Conservation (phyloP, 1,284 basidiomycete genomes). For the Meira nashicola region DNA sequence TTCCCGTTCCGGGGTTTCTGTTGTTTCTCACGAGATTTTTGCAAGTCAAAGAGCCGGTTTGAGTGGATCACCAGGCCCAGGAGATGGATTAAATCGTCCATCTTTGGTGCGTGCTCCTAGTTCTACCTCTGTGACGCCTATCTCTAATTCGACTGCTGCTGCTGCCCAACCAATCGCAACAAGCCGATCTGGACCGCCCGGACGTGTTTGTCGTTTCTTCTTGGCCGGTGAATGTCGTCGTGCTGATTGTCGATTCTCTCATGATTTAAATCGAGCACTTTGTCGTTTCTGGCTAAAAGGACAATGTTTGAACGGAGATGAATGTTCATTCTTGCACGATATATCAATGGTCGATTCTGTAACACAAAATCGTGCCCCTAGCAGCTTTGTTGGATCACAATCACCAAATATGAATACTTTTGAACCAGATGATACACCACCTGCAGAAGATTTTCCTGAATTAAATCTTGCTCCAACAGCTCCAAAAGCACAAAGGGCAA, state of each 20-base stretch:
- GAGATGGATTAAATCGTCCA: neutral
- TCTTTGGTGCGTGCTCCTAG: neutral
- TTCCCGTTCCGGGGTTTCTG: constrained; percentile 25
- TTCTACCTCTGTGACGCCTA: neutral
- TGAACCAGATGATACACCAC: constrained; percentile 5
- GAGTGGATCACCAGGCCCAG: neutral
- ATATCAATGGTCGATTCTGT: constrained; percentile 64
- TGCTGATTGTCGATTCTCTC: constrained; percentile 84
- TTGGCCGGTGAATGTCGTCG: constrained; percentile 90
- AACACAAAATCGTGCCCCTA: constrained; percentile 55
- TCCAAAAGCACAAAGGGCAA: constrained; percentile 16
- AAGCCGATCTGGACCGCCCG: constrained; percentile 2
- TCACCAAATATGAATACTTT: constrained; percentile 5
- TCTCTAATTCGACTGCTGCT: constrained; percentile 2
- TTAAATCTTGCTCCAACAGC: constrained; percentile 55
- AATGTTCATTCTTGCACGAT: constrained; percentile 50
- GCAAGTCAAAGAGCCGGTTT: neutral
- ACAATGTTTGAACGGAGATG: constrained; percentile 52
- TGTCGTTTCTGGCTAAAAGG: constrained; percentile 97
- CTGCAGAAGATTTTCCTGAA: constrained; percentile 74
- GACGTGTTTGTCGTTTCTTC: constrained; percentile 83
- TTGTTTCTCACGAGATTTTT: constrained; percentile 34
- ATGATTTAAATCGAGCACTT: constrained; percentile 61
- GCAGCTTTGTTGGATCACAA: constrained; percentile 35
- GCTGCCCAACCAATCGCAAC: neutral